Base-by-base conservation (phyloP, 2,329 filamentous ascomycete species). In the Claviceps sorghi region DNA sequence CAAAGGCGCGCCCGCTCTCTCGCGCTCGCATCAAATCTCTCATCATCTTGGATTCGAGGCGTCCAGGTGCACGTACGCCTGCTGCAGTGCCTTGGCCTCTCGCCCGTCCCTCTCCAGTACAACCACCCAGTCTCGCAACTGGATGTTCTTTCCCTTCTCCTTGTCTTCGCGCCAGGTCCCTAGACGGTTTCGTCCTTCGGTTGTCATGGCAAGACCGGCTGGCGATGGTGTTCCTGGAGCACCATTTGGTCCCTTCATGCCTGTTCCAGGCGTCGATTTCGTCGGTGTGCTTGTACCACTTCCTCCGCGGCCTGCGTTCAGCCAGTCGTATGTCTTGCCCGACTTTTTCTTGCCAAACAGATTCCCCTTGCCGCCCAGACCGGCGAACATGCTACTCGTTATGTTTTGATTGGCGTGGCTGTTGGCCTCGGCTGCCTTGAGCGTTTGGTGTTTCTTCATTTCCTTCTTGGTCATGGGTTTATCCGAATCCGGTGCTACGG, bases 401-500 rank as follows among this genome's bases (percentile, higher is more conserved):
- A 82, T 76, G 64, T 96, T 95, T 29, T 91, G 88, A 56, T 84
- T 86, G 22, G 83, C 81, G 58, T 91, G 88, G 58, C 84, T 86
- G 54, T 83, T 83, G 19, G 84, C 84, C 62, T 94, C 88, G 0
- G 82, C 85, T 22, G 83, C 78, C 59, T 86, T 87, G 54, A 88
- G 83, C n/a, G 82, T 79, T 58, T 84, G 77, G 57, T 83, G 85
- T 66, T 84, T 88, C 63, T 84, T 80, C 55, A 74, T 76, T 65
- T 95, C 89, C 70, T 96, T 96, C 74, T 96, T 96, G 4, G 84
- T 86, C 50, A 87, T 76, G 3, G 81, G 76, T 65, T 89, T 91
- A 58, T 79, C 75, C 1, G 72, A 64, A 51, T 85, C 83, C 1
- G 82, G 77, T 1, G 83, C 80, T 43, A 79, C 74, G 1, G 79